Evolutionary conservation across 352 stramenopile genomes (phyloP).

Genomic region (Pythium insidiosum): DNA sequence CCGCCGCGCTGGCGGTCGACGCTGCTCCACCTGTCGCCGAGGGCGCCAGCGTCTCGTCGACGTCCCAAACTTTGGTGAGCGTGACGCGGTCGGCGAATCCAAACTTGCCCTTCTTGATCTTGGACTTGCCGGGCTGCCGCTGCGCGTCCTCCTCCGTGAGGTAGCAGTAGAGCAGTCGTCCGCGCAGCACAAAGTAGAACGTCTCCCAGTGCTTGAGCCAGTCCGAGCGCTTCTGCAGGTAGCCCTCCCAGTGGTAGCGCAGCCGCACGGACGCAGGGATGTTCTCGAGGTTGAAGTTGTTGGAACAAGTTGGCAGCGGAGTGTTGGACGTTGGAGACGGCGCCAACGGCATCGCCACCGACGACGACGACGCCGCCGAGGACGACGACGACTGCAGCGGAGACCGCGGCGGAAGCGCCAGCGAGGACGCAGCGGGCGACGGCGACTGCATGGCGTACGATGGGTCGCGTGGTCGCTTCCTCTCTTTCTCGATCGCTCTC

Average conservation of each 20-base stretch:
- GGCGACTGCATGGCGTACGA: too few relatives aligned
- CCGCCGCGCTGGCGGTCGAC: not conserved
- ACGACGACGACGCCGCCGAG: constrained; percentile 12
- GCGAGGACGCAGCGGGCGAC: too few relatives aligned
- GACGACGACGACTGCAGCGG: too few relatives aligned
- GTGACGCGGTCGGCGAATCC: constrained; percentile 74
- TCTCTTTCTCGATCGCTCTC: too few relatives aligned
- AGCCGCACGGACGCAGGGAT: constrained; percentile 32
- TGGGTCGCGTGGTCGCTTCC: too few relatives aligned
- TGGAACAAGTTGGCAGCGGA: too few relatives aligned
- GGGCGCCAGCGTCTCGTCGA: constrained; percentile 31
- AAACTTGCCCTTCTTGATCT: constrained; percentile 87
- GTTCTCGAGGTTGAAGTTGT: too few relatives aligned
- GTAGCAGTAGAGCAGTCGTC: constrained; percentile 73
- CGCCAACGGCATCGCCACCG: constrained; percentile 2
- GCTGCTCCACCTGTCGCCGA: not conserved
- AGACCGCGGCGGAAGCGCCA: too few relatives aligned
- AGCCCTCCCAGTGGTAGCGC: constrained; percentile 76
- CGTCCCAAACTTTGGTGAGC: constrained; percentile 64
- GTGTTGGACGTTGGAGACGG: constrained; percentile 1
- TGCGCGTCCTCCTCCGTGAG: constrained; percentile 72
- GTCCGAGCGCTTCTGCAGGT: constrained; percentile 84
- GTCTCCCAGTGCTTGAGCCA: constrained; percentile 89
- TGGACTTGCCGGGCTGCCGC: constrained; percentile 73
- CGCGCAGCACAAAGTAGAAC: constrained; percentile 80